A percentile compares a stretch with the other conserved stretches of the same genome.
Conservation (phyloP, 305 asterid genomes). For the Plantago lanceolata region DNA sequence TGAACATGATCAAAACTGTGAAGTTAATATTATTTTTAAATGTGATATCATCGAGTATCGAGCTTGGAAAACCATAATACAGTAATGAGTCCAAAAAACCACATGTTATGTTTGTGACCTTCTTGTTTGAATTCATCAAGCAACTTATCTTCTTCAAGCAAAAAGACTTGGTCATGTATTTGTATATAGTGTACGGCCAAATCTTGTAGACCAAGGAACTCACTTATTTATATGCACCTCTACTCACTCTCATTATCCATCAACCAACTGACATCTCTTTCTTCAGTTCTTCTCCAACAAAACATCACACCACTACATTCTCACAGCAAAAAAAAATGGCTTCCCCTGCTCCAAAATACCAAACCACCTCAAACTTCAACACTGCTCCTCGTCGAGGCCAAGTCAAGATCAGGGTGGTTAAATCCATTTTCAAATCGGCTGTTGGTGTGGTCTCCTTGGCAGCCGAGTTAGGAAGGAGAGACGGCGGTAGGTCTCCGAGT, state of each 20-base stretch:
- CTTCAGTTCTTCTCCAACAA: neutral
- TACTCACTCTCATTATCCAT: neutral
- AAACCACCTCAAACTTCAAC: neutral
- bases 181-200: neutral
- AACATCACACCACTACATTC: neutral
- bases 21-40: too few species aligned
- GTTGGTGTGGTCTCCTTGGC: neutral
- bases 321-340: constrained; percentile 1
- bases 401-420: constrained; percentile 6
- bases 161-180: neutral
- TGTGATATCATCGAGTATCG: too few species aligned
- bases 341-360: neutral
- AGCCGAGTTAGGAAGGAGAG: neutral
- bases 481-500: neutral
- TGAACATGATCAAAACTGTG: too few species aligned
- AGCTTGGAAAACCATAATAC: too few species aligned
- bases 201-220: constrained; percentile 1
- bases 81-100: neutral
- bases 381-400: constrained; percentile 8
- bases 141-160: neutral
- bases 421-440: neutral
- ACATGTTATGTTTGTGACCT: neutral
- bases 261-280: neutral
- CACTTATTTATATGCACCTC: neutral
- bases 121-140: neutral